Base-by-base conservation (phyloP, 306 rosid species). In the Biancaea sappan region DNA sequence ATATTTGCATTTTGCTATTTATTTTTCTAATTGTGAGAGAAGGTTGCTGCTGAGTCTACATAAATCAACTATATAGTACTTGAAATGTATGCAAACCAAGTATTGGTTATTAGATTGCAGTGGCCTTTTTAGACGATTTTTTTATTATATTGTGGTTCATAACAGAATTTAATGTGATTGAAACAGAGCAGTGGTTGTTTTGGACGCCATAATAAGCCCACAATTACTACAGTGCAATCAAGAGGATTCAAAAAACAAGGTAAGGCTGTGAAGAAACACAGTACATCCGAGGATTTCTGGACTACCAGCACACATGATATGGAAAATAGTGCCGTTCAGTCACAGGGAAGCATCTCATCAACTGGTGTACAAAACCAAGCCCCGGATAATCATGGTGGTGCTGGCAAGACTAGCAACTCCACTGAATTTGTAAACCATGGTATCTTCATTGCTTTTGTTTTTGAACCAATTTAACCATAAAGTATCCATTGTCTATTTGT, bases 101-200 rank as follows among this genome's bases (percentile, higher is more conserved):
- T 76, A 66, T 16, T 46, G 63, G 73, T 66, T 40, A 14, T 72
- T 48, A 48, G 69, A 44, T 67, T 74, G 71, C 47, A 52, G 69
- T 78, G 58, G 65, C 7, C 73, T 32, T 32, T 24, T 37, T 76
- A 38, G 56, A 26, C 13, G 71, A 63, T 50, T 15, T 1, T n/a
- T 29, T 57, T n/a, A 61, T 72, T 73, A 67, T 82, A 71, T 74
- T 72, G 73, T 78, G 86, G 81, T 88, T 70, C 83, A 75, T 94
- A 86, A 89, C 89, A 81, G 97, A 89, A 87, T 69, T 52, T 65
- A 80, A 75, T 73, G 80, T 84, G 83, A 69, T 94, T 94, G 96
- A 77, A 88, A 94, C 99, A 94, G 99, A 88, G 92, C 99, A 94
- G 99, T 88, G 97, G 95, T 86, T 94, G 99, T 90, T 85, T 94